A percentile compares a stretch with the other conserved stretches of the same genome.
phyloP scores from a whole-genome alignment of 179 eudicot genomes.

The Spergularia azorica region DNA sequence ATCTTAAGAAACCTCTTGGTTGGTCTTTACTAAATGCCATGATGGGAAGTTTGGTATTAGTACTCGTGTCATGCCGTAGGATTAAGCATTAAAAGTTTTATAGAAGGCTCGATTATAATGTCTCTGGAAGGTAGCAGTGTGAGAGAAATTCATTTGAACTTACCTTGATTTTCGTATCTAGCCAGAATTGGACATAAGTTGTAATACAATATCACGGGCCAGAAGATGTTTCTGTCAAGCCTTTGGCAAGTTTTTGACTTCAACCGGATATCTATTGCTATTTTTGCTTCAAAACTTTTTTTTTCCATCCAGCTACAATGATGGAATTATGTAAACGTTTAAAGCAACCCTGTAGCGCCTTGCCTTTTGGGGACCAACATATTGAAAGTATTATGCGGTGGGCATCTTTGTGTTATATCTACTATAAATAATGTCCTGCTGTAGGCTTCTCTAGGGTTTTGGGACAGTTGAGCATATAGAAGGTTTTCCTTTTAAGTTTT shows the following conservation, averaged over 20 bases:
- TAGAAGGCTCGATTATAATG: background rate
- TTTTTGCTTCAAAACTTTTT: too few relatives aligned
- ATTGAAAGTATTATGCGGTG: background rate
- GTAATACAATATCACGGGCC: background rate
- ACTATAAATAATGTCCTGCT: background rate
- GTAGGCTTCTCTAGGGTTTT: background rate
- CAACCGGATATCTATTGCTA: too few relatives aligned
- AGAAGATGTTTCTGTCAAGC: constrained; percentile 1
- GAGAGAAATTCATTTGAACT: constrained; percentile 3
- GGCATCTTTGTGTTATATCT: background rate
- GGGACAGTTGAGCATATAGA: too few relatives aligned
- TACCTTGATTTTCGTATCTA: background rate
- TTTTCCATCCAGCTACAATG: background rate
- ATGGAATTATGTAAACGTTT: background rate
- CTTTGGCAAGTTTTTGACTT: background rate
- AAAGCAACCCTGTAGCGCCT: background rate
- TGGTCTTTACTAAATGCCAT: background rate
- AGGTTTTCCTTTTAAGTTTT: too few relatives aligned
- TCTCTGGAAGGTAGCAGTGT: background rate
- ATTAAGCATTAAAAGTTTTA: background rate
- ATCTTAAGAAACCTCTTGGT: background rate
- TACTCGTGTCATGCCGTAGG: constrained; percentile 2
- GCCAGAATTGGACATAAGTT: background rate
- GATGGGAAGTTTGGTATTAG: background rate
- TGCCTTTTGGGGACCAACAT: background rate